phyloP scores from a whole-genome alignment of 768 basidiomycete species.

The Agaricus blazei region DNA sequence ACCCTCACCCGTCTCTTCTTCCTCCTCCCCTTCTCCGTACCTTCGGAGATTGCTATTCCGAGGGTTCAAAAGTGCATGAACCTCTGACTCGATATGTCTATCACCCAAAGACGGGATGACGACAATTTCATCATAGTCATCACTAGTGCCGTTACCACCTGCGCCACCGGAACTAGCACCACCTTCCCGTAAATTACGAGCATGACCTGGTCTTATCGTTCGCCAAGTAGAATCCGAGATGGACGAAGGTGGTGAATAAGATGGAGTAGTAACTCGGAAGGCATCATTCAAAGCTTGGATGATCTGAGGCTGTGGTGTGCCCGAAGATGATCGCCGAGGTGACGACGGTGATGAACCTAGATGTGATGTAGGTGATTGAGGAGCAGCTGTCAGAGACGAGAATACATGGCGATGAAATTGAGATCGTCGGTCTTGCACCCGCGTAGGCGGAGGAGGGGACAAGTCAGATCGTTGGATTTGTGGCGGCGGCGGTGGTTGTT shows the following conservation, averaged over 20 bases:
- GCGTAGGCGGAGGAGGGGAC: constrained; percentile 1
- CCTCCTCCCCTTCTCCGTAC: constrained; percentile 11
- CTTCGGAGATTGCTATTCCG: constrained; percentile 22
- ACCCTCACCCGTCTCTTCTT: constrained; percentile 15
- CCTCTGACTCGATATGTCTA: constrained; percentile 48
- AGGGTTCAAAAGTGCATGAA: constrained; percentile 51
- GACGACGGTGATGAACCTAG: background rate
- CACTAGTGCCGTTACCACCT: constrained; percentile 2
- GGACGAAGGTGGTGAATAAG: constrained; percentile 35
- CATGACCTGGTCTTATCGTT: constrained; percentile 22
- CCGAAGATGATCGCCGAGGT: background rate
- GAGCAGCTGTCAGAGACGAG: constrained; percentile 6
- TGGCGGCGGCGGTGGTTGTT: background rate
- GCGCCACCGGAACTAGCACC: too few relatives aligned
- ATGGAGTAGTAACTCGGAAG: constrained; percentile 42
- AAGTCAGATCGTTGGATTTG: background rate
- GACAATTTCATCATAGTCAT: constrained; percentile 46
- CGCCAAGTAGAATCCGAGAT: constrained; percentile 44
- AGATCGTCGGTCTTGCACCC: background rate
- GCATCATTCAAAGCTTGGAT: constrained; percentile 53
- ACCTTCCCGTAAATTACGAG: constrained; percentile 16
- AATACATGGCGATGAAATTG: constrained; percentile 4
- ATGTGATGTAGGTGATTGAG: constrained; percentile 1
- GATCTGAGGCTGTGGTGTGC: constrained; percentile 29
- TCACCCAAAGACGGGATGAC: constrained; percentile 54